Percentiles rank a stretch among this genome's conserved stretches.
phyloP scores from a whole-genome alignment of 169 alveolate species.

The Ichthyophthirius multifiliis region DNA sequence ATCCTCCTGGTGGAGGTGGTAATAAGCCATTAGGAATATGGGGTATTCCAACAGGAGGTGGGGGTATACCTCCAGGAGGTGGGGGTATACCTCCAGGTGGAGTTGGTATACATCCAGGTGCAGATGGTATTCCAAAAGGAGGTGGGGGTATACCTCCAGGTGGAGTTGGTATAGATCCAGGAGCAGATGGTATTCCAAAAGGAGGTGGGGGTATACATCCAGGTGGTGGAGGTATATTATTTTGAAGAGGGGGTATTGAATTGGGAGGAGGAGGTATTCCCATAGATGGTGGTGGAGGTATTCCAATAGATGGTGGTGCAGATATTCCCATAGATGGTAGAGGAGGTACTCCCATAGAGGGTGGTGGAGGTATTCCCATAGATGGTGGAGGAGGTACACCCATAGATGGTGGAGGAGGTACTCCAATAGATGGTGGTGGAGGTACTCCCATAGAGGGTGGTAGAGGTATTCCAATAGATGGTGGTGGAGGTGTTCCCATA shows the following conservation, averaged over 20 bases:
- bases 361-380: conserved; percentile 19
- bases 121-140: conserved; percentile 40
- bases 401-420: no score
- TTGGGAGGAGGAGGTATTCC: conserved; percentile 22
- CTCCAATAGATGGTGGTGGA: no score
- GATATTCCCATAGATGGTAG: conserved; percentile 34
- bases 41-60: conserved; percentile 32
- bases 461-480: no score
- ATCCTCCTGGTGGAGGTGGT: conserved; percentile 43
- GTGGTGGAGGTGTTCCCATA: neutral
- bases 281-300: conserved; percentile 45
- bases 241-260: conserved; percentile 14
- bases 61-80: no score
- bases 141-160: conserved; percentile 24
- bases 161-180: conserved; percentile 60
- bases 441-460: neutral
- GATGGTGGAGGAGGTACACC: neutral
- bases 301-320: conserved; percentile 25
- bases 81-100: neutral
- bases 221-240: conserved; percentile 35
- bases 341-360: conserved; percentile 44
- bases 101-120: conserved; percentile 58
- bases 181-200: conserved; percentile 40
- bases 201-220: conserved; percentile 39
- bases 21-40: conserved; percentile 1